phyloP scores from a whole-genome alignment of 2,329 filamentous ascomycete genomes.

The Aurifilum marmelostoma region DNA sequence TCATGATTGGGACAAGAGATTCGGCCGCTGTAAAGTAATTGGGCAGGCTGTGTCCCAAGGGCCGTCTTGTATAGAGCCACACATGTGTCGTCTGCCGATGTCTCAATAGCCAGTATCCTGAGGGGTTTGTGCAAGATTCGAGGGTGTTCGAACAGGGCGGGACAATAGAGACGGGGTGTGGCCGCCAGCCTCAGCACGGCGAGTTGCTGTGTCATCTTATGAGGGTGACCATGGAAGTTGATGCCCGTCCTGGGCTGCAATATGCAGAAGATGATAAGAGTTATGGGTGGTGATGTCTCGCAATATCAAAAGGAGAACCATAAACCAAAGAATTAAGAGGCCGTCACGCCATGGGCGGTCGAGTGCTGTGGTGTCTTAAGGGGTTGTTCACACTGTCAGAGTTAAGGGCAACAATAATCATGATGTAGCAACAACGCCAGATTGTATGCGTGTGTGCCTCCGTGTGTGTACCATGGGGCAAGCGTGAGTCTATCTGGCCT shows the following conservation, averaged over 20 bases:
- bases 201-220: constrained; percentile 16
- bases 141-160: too few species aligned
- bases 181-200: constrained; percentile 3
- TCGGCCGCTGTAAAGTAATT: constrained; percentile 78
- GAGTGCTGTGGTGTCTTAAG: background rate
- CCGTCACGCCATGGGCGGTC: background rate
- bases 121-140: background rate
- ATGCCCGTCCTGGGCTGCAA: background rate
- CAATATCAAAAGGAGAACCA: too few species aligned
- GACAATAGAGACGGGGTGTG: background rate
- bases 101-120: constrained; percentile 70
- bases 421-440: background rate
- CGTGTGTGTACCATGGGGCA: background rate
- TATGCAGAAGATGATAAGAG: background rate
- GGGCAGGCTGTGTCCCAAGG: constrained; percentile 55
- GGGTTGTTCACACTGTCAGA: background rate
- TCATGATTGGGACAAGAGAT: constrained; percentile 77
- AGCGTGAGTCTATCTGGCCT: background rate
- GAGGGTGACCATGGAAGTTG: background rate
- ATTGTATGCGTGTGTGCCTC: background rate
- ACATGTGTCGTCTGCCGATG: constrained; percentile 90
- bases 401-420: background rate
- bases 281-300: background rate
- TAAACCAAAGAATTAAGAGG: background rate
- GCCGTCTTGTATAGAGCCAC: constrained; percentile 72